These are phyloP conservation scores for Chenopodium suecicum DNA, from an alignment of 148 eudicot species.

Conservation along the genomic window DNA sequence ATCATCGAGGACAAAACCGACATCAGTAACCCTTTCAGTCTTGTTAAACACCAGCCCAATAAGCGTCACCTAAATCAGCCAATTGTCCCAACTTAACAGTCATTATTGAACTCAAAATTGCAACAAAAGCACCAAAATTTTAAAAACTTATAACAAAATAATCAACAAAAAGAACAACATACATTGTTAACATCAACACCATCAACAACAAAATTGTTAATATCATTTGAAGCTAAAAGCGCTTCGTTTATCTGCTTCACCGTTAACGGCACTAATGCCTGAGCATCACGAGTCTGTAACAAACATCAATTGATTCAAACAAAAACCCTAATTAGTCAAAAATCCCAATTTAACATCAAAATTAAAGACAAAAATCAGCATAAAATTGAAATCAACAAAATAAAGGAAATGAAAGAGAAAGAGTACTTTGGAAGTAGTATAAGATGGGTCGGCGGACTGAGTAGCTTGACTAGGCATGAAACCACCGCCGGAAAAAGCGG, in stretches of 20 bases:
- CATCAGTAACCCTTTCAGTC: slow-evolving; percentile 75
- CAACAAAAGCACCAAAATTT: background rate
- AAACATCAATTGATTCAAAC: background rate
- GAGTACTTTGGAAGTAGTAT: slow-evolving; percentile 53
- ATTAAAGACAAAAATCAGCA: background rate
- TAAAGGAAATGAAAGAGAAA: background rate
- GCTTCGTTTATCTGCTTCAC: slow-evolving; percentile 83
- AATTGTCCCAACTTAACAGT: slow-evolving; percentile 1
- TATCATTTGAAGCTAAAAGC: slow-evolving; percentile 44
- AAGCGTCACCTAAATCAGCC: slow-evolving; percentile 62
- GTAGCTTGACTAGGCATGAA: slow-evolving; percentile 82
- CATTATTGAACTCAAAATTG: background rate
- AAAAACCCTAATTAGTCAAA: background rate
- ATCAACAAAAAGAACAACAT: slow-evolving; percentile 7
- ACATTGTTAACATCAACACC: slow-evolving; percentile 82
- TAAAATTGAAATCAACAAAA: background rate
- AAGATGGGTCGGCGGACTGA: slow-evolving; percentile 54
- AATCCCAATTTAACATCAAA: background rate
- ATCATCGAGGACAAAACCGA: slow-evolving; percentile 71
- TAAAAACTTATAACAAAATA: background rate
- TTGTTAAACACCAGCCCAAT: slow-evolving; percentile 68
- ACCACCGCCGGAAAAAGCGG: slow-evolving; percentile 77
- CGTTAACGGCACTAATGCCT: slow-evolving; percentile 67
- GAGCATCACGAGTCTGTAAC: slow-evolving; percentile 46
- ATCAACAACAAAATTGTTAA: slow-evolving; percentile 48